phyloP scores from a whole-genome alignment of 176 grass and related monocot genomes.

The Cocos nucifera region DNA sequence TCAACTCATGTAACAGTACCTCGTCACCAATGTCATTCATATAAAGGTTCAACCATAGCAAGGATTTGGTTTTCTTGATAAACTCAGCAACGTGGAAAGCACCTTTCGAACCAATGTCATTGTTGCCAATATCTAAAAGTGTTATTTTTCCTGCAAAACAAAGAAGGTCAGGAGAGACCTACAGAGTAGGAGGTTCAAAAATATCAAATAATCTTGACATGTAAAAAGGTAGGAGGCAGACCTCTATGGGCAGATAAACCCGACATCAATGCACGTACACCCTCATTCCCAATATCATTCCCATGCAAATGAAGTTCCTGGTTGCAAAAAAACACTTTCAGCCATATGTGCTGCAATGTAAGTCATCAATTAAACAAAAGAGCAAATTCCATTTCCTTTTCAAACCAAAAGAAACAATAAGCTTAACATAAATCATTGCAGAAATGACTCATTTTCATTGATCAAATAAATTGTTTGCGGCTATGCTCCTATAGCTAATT shows the following conservation, averaged over 20 bases:
- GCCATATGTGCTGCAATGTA: too few species aligned
- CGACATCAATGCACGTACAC: conserved; percentile 45
- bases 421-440: too few species aligned
- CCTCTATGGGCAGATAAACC: conserved; percentile 71
- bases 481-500: too few species aligned
- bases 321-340: not conserved
- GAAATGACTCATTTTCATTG: too few species aligned
- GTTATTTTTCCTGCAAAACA: conserved; percentile 59
- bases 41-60: conserved; percentile 91
- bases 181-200: too few species aligned
- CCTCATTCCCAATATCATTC: conserved; percentile 89
- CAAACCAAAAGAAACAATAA: too few species aligned
- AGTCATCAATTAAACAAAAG: too few species aligned
- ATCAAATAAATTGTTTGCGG: too few species aligned
- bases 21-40: conserved; percentile 92
- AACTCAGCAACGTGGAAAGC: conserved; percentile 60
- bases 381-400: too few species aligned
- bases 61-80: conserved; percentile 68
- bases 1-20: conserved; percentile 24
- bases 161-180: not conserved
- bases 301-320: conserved; percentile 98
- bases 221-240: not conserved
- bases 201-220: too few species aligned
- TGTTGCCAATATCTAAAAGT: conserved; percentile 93
- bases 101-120: conserved; percentile 72